Conservation (phyloP, 371 early-diverging fungal species). For the Mortierella sp. region DNA sequence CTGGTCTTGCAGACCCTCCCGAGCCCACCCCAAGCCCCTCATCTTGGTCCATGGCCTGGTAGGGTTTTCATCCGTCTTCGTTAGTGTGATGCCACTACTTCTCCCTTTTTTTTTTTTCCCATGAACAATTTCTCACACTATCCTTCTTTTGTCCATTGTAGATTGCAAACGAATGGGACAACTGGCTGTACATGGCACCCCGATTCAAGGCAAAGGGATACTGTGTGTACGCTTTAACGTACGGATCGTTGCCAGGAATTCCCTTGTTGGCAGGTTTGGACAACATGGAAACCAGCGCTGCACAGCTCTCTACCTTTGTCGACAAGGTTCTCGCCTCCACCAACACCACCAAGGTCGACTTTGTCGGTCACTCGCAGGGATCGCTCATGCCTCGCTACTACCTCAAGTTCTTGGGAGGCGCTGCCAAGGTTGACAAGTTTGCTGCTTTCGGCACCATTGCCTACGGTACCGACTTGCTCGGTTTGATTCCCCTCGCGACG, state of each 20-base stretch:
- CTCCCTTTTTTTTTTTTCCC: not conserved
- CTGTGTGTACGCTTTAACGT: constrained; percentile 45
- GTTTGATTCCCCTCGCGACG: constrained; percentile 28
- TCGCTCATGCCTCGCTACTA: constrained; percentile 49
- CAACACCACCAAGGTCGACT: constrained; percentile 44
- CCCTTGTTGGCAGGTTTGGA: constrained; percentile 49
- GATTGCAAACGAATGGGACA: constrained; percentile 48
- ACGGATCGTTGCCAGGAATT: constrained; percentile 32
- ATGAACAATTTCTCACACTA: too few relatives aligned
- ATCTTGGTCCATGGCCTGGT: constrained; percentile 47
- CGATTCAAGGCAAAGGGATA: constrained; percentile 32
- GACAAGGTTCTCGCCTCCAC: constrained; percentile 49
- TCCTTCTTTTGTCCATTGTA: too few relatives aligned
- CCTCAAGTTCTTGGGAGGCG: constrained; percentile 40
- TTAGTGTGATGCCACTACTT: too few relatives aligned
- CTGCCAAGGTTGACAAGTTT: constrained; percentile 46
- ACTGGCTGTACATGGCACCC: constrained; percentile 50
- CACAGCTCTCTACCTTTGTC: constrained; percentile 35
- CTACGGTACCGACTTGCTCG: constrained; percentile 31
- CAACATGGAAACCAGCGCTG: constrained; percentile 45
- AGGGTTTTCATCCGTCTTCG: not conserved
- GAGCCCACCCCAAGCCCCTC: constrained; percentile 16
- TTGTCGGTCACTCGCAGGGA: constrained; percentile 51
- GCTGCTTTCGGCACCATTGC: constrained; percentile 47
- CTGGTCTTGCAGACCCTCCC: constrained; percentile 44